phyloP scores from a whole-genome alignment of 2,329 filamentous ascomycete genomes.

The Dactylellina leptospora region DNA sequence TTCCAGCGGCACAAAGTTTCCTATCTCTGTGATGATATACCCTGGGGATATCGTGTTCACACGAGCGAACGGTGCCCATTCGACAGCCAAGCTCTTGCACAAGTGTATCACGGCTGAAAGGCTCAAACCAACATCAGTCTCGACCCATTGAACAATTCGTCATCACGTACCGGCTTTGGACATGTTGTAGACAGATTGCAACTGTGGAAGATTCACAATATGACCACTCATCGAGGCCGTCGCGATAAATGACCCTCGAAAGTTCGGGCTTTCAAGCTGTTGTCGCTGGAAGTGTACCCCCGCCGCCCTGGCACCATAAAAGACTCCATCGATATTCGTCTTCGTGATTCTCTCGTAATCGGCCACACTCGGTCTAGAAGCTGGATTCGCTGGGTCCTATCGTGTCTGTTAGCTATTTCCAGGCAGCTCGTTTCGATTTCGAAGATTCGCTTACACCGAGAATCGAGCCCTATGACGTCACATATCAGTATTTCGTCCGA shows the following conservation, averaged over 20 bases:
- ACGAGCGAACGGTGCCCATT: conserved; percentile 79
- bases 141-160: neutral
- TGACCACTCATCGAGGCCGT: conserved; percentile 82
- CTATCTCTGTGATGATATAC: conserved; percentile 79
- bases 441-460: conserved; percentile 27
- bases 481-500: conserved; percentile 15
- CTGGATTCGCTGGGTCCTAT: conserved; percentile 21
- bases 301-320: conserved; percentile 77
- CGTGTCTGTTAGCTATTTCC: too few relatives aligned
- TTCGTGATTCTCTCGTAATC: conserved; percentile 73
- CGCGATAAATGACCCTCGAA: conserved; percentile 75
- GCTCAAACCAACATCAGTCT: neutral
- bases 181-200: conserved; percentile 77
- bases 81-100: conserved; percentile 72
- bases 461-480: conserved; percentile 39
- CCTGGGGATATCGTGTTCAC: conserved; percentile 78
- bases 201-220: conserved; percentile 79
- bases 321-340: conserved; percentile 78
- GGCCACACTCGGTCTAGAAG: conserved; percentile 14
- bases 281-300: conserved; percentile 76
- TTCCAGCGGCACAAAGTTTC: conserved; percentile 70
- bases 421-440: too few relatives aligned
- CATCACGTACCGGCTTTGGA: conserved; percentile 70
- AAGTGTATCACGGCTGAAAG: conserved; percentile 64
- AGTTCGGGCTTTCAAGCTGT: conserved; percentile 69